Percentiles rank a stretch among this genome's conserved stretches.
Evolutionary conservation across 306 rosid genomes (phyloP).

Genomic region (Ochetophila trinervis): DNA sequence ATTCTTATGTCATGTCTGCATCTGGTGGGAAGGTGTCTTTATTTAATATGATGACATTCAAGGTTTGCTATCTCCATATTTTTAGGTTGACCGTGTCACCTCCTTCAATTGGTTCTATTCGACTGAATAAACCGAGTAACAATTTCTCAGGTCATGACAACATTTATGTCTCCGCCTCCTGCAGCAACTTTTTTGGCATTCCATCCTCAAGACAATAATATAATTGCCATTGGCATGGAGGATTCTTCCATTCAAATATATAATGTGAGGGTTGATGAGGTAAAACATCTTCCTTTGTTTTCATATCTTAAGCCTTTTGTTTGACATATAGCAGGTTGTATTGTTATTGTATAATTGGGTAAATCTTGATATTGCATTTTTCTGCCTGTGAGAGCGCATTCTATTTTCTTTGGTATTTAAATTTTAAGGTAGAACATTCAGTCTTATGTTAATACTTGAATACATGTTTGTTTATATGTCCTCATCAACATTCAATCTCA

Average conservation of each 20-base stretch:
- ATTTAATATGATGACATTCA: slow-evolving; percentile 49
- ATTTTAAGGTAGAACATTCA: no score
- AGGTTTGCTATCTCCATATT: slow-evolving; percentile 27
- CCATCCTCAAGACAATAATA: slow-evolving; percentile 48
- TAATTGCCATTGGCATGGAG: slow-evolving; percentile 49
- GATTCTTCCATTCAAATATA: slow-evolving; percentile 44
- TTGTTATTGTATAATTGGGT: no score
- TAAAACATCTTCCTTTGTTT: slow-evolving; percentile 11
- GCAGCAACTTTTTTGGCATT: slow-evolving; percentile 48
- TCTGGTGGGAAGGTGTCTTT: slow-evolving; percentile 47
- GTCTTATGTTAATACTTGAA: no score
- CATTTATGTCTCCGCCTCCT: slow-evolving; percentile 45
- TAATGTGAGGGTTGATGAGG: slow-evolving; percentile 49
- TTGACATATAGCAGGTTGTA: no score
- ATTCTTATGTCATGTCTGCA: slow-evolving; percentile 49
- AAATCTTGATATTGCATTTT: no score
- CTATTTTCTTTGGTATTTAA: no score
- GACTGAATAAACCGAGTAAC: slow-evolving; percentile 1
- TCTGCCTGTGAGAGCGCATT: no score
- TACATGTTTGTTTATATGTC: no score
- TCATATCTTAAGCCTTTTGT: background rate
- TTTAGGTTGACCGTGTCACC: background rate
- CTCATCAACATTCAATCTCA: no score
- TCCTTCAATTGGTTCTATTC: background rate
- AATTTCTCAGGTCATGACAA: slow-evolving; percentile 40